Evolutionary conservation across 1,284 basidiomycete genomes (phyloP), one percentile per base, ranked within the genome.

Genomic region (Naganishia albida): DNA sequence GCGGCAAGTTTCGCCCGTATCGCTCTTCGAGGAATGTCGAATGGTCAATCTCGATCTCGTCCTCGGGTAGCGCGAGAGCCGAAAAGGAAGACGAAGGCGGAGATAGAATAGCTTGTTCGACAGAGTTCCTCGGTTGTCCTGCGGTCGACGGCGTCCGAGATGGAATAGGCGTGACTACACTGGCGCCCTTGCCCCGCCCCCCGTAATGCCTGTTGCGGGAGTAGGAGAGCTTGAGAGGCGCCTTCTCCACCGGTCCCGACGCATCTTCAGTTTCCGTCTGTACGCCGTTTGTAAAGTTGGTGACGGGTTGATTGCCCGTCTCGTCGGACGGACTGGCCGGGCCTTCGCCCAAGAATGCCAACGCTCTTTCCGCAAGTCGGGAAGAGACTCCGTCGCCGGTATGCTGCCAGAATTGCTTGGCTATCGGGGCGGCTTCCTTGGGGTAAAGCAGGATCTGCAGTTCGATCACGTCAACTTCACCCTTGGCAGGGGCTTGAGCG

Each of bases 331-430:
- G 34, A 42, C 48, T 30, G 7, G 78, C 76, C 4, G 80, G 78
- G 13, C 73, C 70, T 68, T 81, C 79, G 13, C 80, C 81, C 7
- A 93, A 81, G 72, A 90, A 81, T 23, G 85, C 81, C 28, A 98
- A 83, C 71, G 89, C 93, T 57, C 86, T 82, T 64, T 95, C 92
- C 1, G 94, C 93, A 40, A 89, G 80, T 23, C 95, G 87, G 68
- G 90, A 93, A 1, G 89, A 91, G 57, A 99, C 88, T 0, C 93
- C 93, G 69, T 90, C 82, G 0, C 95, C 95, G 0, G 90, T 88
- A 74, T 98, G 94, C 73, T 98, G 94, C 93, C 95, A 97, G 77
- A 94, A 97, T 74, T 91, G 85, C 78, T 92, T 97, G 15, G 91
- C 93, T 4, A 89, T 75, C 0, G 84, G 74, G 71, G 86, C 89